phyloP scores from a whole-genome alignment of 1,139 yeast genomes.

The Yamadazyma taylorii region DNA sequence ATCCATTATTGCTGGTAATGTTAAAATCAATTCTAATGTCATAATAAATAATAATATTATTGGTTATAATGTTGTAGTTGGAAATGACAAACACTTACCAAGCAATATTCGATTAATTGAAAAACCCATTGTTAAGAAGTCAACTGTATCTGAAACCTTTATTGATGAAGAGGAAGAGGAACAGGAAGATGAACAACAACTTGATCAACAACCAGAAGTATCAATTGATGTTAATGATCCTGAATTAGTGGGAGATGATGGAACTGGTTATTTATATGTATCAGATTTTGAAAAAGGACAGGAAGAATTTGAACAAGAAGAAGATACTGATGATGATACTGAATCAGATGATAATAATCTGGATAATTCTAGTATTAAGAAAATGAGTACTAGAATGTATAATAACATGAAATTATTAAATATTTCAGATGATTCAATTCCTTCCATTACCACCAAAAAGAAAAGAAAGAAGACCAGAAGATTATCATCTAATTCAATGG shows the following conservation, averaged over 20 bases:
- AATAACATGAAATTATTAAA: constrained; percentile 59
- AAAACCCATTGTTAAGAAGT: constrained; percentile 39
- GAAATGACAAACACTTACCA: constrained; percentile 46
- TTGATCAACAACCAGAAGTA: neutral
- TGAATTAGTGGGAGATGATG: constrained; percentile 57
- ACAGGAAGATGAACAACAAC: constrained; percentile 11
- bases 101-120: constrained; percentile 54
- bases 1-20: constrained; percentile 69
- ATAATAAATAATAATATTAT: constrained; percentile 70
- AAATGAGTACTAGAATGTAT: constrained; percentile 42
- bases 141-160: constrained; percentile 24
- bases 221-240: constrained; percentile 24
- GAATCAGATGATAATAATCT: constrained; percentile 23
- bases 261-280: constrained; percentile 58
- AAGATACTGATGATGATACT: constrained; percentile 31
- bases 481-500: constrained; percentile 36
- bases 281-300: constrained; percentile 47
- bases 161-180: constrained; percentile 31
- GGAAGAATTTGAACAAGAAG: constrained; percentile 42
- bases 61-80: constrained; percentile 72
- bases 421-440: constrained; percentile 78
- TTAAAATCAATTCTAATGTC: constrained; percentile 53
- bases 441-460: constrained; percentile 52
- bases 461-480: constrained; percentile 30
- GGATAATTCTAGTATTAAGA: constrained; percentile 21